Percentiles rank a stretch among this genome's conserved stretches.
These are phyloP conservation scores for Xylaria sp. DNA, from an alignment of 2,329 filamentous ascomycete species.

Conservation along the genomic window DNA sequence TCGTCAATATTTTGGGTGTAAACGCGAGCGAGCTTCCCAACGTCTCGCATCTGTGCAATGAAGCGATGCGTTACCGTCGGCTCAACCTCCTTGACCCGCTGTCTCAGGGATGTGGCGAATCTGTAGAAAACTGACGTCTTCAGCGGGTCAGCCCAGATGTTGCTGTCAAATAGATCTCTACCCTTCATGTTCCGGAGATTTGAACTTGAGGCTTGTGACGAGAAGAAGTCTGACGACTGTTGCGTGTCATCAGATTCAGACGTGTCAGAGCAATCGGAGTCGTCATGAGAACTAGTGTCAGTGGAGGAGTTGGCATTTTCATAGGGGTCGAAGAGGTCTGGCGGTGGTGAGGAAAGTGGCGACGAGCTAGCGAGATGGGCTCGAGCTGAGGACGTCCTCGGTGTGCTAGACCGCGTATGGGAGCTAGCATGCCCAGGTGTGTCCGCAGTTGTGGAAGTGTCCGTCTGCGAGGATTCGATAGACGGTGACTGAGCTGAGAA, in stretches of 20 bases:
- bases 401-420: constrained; percentile 43
- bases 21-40: constrained; percentile 74
- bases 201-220: constrained; percentile 53
- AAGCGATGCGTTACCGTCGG: constrained; percentile 75
- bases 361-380: constrained; percentile 57
- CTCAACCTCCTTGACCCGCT: constrained; percentile 70
- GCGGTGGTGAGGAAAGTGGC: constrained; percentile 67
- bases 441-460: constrained; percentile 36
- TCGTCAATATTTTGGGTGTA: constrained; percentile 83
- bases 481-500: constrained; percentile 43
- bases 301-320: constrained; percentile 51
- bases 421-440: constrained; percentile 1
- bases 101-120: constrained; percentile 73
- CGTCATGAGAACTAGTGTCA: constrained; percentile 53
- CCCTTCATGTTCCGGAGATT: constrained; percentile 72
- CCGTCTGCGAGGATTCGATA: constrained; percentile 45
- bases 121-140: constrained; percentile 78
- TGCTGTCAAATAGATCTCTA: constrained; percentile 75
- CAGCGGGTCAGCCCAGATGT: constrained; percentile 74
- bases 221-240: constrained; percentile 53
- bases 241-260: constrained; percentile 60
- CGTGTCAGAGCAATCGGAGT: constrained; percentile 47
- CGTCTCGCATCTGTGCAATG: constrained; percentile 72
- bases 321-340: constrained; percentile 63
- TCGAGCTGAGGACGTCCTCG: constrained; percentile 37